Conservation (phyloP, 2,329 filamentous ascomycete genomes). For the Diplodia intermedia region DNA sequence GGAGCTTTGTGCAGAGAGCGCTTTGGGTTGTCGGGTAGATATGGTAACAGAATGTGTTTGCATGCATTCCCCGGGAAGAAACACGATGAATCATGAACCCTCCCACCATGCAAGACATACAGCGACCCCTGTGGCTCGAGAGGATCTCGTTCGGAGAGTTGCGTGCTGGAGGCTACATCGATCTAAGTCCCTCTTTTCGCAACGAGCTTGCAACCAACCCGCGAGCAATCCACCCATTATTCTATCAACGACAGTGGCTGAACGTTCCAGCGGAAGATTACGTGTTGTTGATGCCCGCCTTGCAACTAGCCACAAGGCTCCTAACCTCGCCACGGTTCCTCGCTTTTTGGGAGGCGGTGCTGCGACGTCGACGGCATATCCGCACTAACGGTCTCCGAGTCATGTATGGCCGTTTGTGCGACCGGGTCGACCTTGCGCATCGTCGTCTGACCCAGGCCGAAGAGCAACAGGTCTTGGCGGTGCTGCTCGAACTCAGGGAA, state of each 20-base stretch:
- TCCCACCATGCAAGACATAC: neutral
- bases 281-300: neutral
- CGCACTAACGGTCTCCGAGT: neutral
- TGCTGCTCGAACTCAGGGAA: neutral
- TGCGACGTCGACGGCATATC: neutral
- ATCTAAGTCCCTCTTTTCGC: neutral
- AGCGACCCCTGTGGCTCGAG: slow-evolving; percentile 22
- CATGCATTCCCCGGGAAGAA: neutral
- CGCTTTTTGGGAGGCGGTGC: slow-evolving; percentile 17
- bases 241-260: neutral
- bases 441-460: neutral
- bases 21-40: slow-evolving; percentile 2
- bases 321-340: slow-evolving; percentile 3
- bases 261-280: neutral
- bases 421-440: slow-evolving; percentile 12
- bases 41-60: neutral
- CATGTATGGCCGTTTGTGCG: slow-evolving; percentile 4
- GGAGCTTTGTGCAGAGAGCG: neutral
- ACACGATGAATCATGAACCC: neutral
- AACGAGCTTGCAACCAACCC: neutral
- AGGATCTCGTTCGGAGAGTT: slow-evolving; percentile 21
- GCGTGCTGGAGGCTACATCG: slow-evolving; percentile 26
- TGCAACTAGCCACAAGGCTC: slow-evolving; percentile 23
- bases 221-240: slow-evolving; percentile 10
- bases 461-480: neutral